Base-by-base conservation (phyloP, 2,329 filamentous ascomycete species). In the Colletotrichum zoysiae region DNA sequence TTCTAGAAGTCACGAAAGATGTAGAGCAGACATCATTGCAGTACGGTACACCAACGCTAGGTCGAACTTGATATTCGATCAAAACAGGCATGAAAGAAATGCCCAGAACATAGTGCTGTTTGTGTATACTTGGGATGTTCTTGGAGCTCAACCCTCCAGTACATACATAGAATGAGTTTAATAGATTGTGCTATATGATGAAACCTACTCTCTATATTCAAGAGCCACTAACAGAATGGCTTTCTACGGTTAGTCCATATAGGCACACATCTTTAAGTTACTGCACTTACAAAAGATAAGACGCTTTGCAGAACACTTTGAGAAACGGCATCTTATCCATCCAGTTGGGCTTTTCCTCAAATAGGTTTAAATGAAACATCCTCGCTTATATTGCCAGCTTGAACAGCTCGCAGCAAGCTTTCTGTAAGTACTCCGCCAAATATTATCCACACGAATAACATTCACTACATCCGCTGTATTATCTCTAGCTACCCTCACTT, bases 201-300 rank as follows among this genome's bases (percentile, higher is more conserved):
- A 26, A 16, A 26, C 11, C 11, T 16, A 2, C 3, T 26, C 5
- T 16, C 11, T 5, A 1, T 9, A 6, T 16, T 4, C 1, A 3
- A 16, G n/a, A 3, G 6, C 48, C 5, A 50, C 23, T 26, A 16
- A 3, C 11, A 26, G 4, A 26, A 8, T 11, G 44, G 8, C 20
- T 46, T 46, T 20, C 18, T 44, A 1, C 6, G 8, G 20, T 46
- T 11, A 46, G 48, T 26, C 4, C 12, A 3, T 11, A 11, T 26
- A 1, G 5, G 6, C 6, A 26, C 3, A 26, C 3, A 16, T 26
- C 4, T 11, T 16, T 3, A 7, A 16, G 48, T 6, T 16, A 16
- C 23, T 5, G 5, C n/a, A 16, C 12, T 16, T 50, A 2, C 7
- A 23, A 48, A 8, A 48, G 20, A 48, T 8, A 4, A 20, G 11